phyloP scores from a whole-genome alignment of 2,329 filamentous ascomycete genomes.

The Paecilomyces formosus region DNA sequence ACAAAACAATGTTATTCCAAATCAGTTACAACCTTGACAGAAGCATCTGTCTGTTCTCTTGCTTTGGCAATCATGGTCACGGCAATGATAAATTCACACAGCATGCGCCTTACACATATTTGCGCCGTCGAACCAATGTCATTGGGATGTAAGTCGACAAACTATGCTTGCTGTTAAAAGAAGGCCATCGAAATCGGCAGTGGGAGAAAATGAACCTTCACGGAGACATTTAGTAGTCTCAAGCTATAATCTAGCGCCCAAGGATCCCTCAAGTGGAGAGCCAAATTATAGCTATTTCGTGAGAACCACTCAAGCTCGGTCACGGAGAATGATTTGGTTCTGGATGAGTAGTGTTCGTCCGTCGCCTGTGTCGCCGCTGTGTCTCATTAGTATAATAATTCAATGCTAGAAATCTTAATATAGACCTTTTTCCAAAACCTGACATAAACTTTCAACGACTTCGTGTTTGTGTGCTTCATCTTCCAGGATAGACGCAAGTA shows the following conservation, averaged over 20 bases:
- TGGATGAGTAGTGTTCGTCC: conserved; percentile 31
- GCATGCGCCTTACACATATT: conserved; percentile 53
- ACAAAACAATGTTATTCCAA: not conserved
- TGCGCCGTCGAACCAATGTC: conserved; percentile 11
- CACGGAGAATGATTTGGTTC: conserved; percentile 48
- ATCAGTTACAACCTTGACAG: conserved; percentile 27
- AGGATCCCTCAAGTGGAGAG: conserved; percentile 53
- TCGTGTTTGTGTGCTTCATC: conserved; percentile 15
- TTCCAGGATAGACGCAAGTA: conserved; percentile 38
- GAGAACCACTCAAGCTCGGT: conserved; percentile 77
- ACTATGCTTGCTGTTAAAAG: conserved; percentile 15
- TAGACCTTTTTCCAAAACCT: conserved; percentile 45
- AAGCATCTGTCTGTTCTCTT: conserved; percentile 34
- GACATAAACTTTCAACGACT: conserved; percentile 45
- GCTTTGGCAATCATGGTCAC: conserved; percentile 42
- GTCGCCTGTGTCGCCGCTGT: conserved; percentile 39
- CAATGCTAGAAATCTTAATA: conserved; percentile 1
- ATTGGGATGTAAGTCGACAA: conserved; percentile 32
- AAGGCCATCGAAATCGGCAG: too few relatives aligned
- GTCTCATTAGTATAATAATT: conserved; percentile 24
- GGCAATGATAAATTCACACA: conserved; percentile 61
- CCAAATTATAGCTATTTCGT: conserved; percentile 72
- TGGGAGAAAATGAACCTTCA: conserved; percentile 21
- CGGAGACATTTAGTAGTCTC: conserved; percentile 45
- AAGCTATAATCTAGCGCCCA: conserved; percentile 51